A percentile compares a stretch with the other conserved stretches of the same genome.
Conservation (phyloP, 371 early-diverging fungal genomes). For the Zopfochytrium polystomum region DNA sequence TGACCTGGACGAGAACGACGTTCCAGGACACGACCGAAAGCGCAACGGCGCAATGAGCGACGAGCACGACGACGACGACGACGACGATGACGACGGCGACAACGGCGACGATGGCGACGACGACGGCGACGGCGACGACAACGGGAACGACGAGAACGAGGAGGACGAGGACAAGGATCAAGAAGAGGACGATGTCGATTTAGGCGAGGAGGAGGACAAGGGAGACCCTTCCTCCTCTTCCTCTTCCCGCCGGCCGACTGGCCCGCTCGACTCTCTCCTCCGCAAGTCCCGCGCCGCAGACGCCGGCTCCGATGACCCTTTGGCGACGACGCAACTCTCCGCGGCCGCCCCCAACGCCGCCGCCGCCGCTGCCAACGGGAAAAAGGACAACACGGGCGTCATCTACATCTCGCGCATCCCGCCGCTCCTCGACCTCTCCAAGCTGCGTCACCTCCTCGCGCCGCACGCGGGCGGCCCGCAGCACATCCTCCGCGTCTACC, state of each 20-base stretch:
- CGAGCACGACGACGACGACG: slow-evolving; percentile 25
- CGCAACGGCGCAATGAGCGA: slow-evolving; percentile 11
- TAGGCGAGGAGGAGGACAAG: background rate
- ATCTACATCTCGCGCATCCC: slow-evolving; percentile 87
- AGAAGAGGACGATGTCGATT: slow-evolving; percentile 28
- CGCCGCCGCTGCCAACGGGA: too few species aligned
- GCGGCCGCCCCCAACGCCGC: too few species aligned
- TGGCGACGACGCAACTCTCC: too few species aligned
- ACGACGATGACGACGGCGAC: slow-evolving; percentile 32
- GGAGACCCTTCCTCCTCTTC: slow-evolving; percentile 63
- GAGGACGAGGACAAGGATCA: slow-evolving; percentile 26
- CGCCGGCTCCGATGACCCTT: too few species aligned
- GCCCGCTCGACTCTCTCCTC: slow-evolving; percentile 68
- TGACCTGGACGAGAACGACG: too few species aligned
- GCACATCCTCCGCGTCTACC: slow-evolving; percentile 79
- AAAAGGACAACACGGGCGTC: too few species aligned
- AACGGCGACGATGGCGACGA: slow-evolving; percentile 34
- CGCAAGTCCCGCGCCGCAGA: slow-evolving; percentile 61
- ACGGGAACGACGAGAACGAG: slow-evolving; percentile 23
- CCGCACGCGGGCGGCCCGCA: slow-evolving; percentile 75
- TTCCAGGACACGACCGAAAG: too few species aligned
- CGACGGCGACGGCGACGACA: slow-evolving; percentile 28
- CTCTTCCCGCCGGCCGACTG: too few species aligned
- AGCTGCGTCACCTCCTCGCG: slow-evolving; percentile 65
- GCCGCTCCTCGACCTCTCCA: slow-evolving; percentile 81